Evolutionary conservation across 352 stramenopile species (phyloP).

Genomic region (Phytophthora pini): DNA sequence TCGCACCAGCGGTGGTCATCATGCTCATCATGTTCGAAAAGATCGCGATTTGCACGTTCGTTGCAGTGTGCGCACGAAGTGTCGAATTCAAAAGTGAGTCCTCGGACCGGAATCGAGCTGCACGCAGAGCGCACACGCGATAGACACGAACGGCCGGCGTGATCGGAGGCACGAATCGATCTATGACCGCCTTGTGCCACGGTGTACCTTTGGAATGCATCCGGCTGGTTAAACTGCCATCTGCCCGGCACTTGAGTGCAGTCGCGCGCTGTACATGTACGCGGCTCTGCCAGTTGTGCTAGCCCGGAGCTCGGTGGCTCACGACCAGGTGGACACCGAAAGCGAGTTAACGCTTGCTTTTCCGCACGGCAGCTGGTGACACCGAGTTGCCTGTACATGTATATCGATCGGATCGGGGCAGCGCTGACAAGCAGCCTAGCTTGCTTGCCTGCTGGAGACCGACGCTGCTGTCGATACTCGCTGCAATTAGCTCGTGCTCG

Average conservation of each 20-base stretch:
- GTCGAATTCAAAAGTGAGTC: slow-evolving; percentile 34
- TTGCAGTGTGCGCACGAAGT: slow-evolving; percentile 9
- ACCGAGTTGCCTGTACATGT: background rate
- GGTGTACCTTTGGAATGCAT: slow-evolving; percentile 17
- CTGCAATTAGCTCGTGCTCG: slow-evolving; percentile 9
- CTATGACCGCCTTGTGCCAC: slow-evolving; percentile 17
- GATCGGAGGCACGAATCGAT: slow-evolving; percentile 25
- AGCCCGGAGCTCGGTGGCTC: background rate
- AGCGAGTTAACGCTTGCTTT: slow-evolving; percentile 1
- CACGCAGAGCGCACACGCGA: slow-evolving; percentile 1
- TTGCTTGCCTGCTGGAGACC: slow-evolving; percentile 3
- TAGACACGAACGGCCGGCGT: slow-evolving; percentile 16
- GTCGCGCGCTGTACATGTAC: background rate
- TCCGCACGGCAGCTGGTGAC: slow-evolving; percentile 16
- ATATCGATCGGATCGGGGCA: background rate
- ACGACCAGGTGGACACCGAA: background rate
- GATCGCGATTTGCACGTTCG: background rate
- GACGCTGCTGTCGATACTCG: background rate
- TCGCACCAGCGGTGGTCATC: background rate
- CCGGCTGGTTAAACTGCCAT: slow-evolving; percentile 18
- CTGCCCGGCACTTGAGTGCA: background rate
- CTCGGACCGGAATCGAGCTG: background rate
- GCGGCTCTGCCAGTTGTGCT: no score
- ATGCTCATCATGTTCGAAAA: background rate
- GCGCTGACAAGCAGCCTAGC: background rate